A percentile compares a stretch with the other conserved stretches of the same genome.
Conservation (phyloP, 2,329 filamentous ascomycete species). For the Fonsecaea nubica region DNA sequence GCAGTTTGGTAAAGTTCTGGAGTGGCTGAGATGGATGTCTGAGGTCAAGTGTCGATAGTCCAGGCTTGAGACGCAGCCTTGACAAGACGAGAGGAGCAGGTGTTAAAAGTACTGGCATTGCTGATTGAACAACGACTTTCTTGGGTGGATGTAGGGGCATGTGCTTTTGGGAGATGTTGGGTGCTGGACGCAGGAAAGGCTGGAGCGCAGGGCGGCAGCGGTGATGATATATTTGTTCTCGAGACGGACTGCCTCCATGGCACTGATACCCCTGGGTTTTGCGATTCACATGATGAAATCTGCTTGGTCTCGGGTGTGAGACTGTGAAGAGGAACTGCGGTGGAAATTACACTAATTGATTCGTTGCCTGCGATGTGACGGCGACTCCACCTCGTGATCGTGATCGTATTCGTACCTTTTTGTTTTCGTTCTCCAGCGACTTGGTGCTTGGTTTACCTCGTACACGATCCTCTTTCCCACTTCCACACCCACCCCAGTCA, state of each 20-base stretch:
- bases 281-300: neutral
- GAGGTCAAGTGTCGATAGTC: neutral
- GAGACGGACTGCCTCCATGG: neutral
- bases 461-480: neutral
- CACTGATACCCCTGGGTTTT: neutral
- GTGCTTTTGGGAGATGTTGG: neutral
- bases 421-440: neutral
- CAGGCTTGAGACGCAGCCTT: neutral
- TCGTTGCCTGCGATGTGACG: neutral
- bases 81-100: neutral
- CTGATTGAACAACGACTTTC: neutral
- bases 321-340: too few species aligned
- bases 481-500: neutral
- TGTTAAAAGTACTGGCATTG: neutral
- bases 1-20: neutral
- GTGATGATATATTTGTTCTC: neutral
- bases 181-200: neutral
- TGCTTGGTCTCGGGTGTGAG: too few species aligned
- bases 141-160: neutral
- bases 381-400: neutral
- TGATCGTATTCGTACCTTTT: constrained; percentile 1
- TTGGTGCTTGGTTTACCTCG: neutral
- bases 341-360: too few species aligned
- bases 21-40: neutral
- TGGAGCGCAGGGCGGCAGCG: neutral